Base-by-base conservation (phyloP, 2,329 filamentous ascomycete genomes). In the Penicillium sp. region DNA sequence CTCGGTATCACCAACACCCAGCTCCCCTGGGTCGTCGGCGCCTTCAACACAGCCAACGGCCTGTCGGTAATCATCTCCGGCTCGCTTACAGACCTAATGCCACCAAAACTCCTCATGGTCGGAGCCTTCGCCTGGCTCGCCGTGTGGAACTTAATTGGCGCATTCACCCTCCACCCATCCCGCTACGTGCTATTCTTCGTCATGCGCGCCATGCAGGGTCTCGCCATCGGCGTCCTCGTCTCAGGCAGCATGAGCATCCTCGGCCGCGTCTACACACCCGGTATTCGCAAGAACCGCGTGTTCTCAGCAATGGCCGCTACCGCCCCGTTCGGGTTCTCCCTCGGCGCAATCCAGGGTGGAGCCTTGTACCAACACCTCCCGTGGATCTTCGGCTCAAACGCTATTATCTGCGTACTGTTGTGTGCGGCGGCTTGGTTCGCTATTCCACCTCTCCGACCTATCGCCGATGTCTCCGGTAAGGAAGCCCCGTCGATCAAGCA, bases 201-300 rank as follows among this genome's bases (percentile, higher is more conserved):
- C 27, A 70, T 77, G 59, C 70, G 74, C 17, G 74, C 72, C 12
- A 73, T 77, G 73, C 73, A 76, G 33, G 81, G 81, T 0, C 77
- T 83, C 17, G 79, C 81, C 0, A 79, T 81, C 6, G 78, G 80
- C 0, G 74, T 82, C 13, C 55, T 79, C 35, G 70, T 83, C 8
- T 81, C 81, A 0, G 82, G 81, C 49, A 77, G 70, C 8, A 72
- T 83, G 58, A 81, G 78, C 19, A 71, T 83, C 13, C 67, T 82
- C 1, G 80, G 80, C 1, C 70, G 73, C 1, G 73, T 78, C 0
- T 83, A 81, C 59, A 71, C 71, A 4, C 77, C 77, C 0, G 79
- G 79, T 0, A 59, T 67, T 47, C 70, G 75, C 49, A 81, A 82
- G 66, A 75, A 80, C 54, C 78, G 81, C 66, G 75, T 78, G 0